Evolutionary conservation across 73 alveolate genomes (phyloP).

Genomic region (Uronychia binucleata): DNA sequence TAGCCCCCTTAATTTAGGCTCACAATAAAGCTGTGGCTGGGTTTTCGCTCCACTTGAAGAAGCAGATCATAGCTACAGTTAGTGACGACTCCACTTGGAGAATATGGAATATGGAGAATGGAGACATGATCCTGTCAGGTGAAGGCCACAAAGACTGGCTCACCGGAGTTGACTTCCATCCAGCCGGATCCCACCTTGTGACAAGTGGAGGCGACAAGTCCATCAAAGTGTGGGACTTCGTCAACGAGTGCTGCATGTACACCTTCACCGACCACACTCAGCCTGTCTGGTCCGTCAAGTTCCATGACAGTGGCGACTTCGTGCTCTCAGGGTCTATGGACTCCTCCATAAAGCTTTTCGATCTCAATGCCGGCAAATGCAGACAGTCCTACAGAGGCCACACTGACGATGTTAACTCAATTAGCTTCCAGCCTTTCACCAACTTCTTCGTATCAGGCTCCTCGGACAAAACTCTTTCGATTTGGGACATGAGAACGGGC

Average conservation of each 20-base stretch:
- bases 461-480: slow-evolving; percentile 97
- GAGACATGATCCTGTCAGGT: slow-evolving; percentile 98
- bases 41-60: slow-evolving; percentile 47
- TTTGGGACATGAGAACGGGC: slow-evolving; percentile 99
- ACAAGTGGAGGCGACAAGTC: slow-evolving; percentile 98
- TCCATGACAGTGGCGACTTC: slow-evolving; percentile 98
- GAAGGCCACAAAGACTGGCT: slow-evolving; percentile 99
- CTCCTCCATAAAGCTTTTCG: slow-evolving; percentile 96
- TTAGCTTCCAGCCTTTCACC: slow-evolving; percentile 95
- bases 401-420: slow-evolving; percentile 97
- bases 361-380: slow-evolving; percentile 72
- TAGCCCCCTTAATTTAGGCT: slow-evolving; percentile 16
- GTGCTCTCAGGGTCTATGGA: slow-evolving; percentile 97
- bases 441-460: slow-evolving; percentile 97
- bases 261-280: slow-evolving; percentile 97
- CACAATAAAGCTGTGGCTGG: slow-evolving; percentile 64
- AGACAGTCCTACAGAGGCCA: slow-evolving; percentile 98
- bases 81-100: slow-evolving; percentile 99
- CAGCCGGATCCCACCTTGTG: slow-evolving; percentile 97
- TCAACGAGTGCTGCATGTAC: slow-evolving; percentile 96
- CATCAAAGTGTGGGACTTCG: slow-evolving; percentile 97
- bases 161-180: slow-evolving; percentile 98
- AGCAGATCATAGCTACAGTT: slow-evolving; percentile 96
- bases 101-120: slow-evolving; percentile 95
- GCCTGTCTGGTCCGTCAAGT: slow-evolving; percentile 94